phyloP scores from a whole-genome alignment of 2,329 filamentous ascomycete species.

The Fonsecaea pugnacius region DNA sequence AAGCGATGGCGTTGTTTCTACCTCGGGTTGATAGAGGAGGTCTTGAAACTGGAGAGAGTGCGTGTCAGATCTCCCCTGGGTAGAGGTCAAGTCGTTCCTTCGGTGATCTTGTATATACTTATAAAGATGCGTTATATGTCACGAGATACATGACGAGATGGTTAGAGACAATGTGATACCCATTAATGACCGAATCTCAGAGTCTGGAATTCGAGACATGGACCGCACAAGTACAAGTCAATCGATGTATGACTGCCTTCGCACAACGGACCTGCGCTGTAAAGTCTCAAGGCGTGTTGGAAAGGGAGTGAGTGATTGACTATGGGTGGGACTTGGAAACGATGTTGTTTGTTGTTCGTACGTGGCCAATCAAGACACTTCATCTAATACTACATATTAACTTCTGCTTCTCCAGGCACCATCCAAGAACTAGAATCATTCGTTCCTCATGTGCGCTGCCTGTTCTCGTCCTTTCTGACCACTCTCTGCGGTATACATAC shows the following conservation, averaged over 20 bases:
- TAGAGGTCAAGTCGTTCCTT: not conserved
- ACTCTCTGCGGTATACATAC: not conserved
- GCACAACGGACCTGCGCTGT: too few species aligned
- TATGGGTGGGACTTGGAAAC: not conserved
- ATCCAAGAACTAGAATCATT: not conserved
- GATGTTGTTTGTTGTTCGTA: conserved; percentile 1
- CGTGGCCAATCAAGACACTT: conserved; percentile 7
- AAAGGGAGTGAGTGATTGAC: conserved; percentile 58
- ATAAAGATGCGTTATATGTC: conserved; percentile 8
- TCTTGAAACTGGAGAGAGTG: not conserved
- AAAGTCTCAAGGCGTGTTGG: conserved; percentile 45
- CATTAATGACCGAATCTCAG: conserved; percentile 2
- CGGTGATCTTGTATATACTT: conserved; percentile 17
- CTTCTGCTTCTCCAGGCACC: not conserved
- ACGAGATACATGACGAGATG: conserved; percentile 26
- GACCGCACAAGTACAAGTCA: too few species aligned
- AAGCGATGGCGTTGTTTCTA: conserved; percentile 22
- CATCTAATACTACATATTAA: not conserved
- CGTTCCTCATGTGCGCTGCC: not conserved
- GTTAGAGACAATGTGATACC: conserved; percentile 23
- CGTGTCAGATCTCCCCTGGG: not conserved
- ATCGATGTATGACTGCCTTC: too few species aligned
- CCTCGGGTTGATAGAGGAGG: conserved; percentile 6
- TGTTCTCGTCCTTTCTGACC: not conserved
- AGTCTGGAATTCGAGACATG: not conserved